Conservation (phyloP, 257 asterid genomes). For the Knoxia roxburghii region DNA sequence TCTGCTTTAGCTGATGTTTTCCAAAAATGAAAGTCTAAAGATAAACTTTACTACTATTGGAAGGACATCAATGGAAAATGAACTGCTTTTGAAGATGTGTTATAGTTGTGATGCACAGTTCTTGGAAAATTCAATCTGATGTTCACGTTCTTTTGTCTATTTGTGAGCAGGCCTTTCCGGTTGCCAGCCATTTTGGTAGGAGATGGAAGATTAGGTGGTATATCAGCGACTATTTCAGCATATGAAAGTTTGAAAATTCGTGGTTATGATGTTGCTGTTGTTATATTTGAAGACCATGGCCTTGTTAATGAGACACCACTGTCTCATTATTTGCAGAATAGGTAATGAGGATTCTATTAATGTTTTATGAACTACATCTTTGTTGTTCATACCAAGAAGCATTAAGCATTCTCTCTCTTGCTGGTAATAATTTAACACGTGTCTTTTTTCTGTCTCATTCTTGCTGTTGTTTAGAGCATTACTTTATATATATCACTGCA, state of each 20-base stretch:
- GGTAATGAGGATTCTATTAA: conserved; percentile 37
- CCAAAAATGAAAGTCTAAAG: no score
- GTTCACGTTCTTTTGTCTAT: conserved; percentile 18
- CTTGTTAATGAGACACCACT: conserved; percentile 74
- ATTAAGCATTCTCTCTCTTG: not conserved
- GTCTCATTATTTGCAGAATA: conserved; percentile 54
- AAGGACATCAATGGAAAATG: no score
- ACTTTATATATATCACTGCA: not conserved
- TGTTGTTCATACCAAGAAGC: conserved; percentile 13
- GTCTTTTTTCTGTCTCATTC: not conserved
- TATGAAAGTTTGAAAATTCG: conserved; percentile 85
- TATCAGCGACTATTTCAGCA: conserved; percentile 96
- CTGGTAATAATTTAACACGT: not conserved
- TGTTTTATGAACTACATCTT: not conserved
- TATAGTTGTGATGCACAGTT: not conserved
- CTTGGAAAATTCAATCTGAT: not conserved
- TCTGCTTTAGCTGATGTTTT: no score
- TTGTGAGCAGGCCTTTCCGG: conserved; percentile 74
- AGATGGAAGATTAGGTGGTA: conserved; percentile 95
- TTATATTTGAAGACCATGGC: conserved; percentile 85
- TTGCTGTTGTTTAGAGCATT: conserved; percentile 1
- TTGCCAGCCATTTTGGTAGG: conserved; percentile 94
- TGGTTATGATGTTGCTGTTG: conserved; percentile 87
- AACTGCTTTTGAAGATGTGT: not conserved
- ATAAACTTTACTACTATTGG: no score